Base-by-base conservation (phyloP, 805 yeast genomes). In the Candida ficus region DNA sequence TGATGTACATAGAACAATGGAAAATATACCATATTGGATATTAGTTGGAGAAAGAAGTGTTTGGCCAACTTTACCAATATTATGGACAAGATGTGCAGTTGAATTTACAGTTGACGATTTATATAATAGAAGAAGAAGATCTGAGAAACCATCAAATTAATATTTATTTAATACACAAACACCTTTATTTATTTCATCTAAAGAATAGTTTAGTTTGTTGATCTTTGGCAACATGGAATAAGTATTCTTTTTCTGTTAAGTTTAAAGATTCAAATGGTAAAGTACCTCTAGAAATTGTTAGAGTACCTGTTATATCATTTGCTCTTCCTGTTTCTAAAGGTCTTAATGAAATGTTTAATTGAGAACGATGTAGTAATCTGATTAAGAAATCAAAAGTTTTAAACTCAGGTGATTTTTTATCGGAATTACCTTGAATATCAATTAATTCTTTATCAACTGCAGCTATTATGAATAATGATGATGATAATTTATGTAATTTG, bases 1-100 rank as follows among this genome's bases (percentile, higher is more conserved):
- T 39, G 67, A 88, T 49, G 75, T 87, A 45, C 81, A 88, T 33
- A 68, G 88, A 49, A 80, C 89, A 0, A 75, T 88, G 53, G 95
- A 88, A 56, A 89, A 87, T 58, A 82, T 89, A 18, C 83, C 88
- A 5, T 87, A 88, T 56, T 91, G 97, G 95, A 78, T 89, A 12
- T 66, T 75, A 38, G 87, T 90, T 25, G 99, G 99, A 5, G 97
- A 91, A 60, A 70, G 83, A 47, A 83, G 95, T 33, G 88, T 89
- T 2, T 93, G 98, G 98, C 95, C 96, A 1, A 75, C 87, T 38
- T 69, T 87, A 45, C 87, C 96, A 0, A 66, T 89, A 28, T 68
- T 93, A 23, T 81, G 89, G 78, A 83, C 95, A 1, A 68, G 99
- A 35, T 86, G 96, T 53, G 79, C 90, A 1, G 83, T 91, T 39